These are phyloP conservation scores for Orychophragmus violaceus DNA, from an alignment of 345 rosid species.

Conservation along the genomic window DNA sequence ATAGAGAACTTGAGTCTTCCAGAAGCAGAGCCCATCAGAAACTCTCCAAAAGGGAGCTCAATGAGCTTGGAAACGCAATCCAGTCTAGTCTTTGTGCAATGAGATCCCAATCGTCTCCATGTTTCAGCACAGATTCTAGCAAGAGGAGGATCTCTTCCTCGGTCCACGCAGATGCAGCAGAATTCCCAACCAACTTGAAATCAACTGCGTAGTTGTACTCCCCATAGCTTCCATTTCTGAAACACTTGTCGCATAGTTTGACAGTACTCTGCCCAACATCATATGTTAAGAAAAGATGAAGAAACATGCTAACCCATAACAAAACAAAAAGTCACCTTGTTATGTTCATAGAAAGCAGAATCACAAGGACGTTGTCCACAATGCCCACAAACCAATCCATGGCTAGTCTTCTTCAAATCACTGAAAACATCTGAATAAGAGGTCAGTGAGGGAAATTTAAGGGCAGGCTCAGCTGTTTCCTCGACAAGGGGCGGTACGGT, in stretches of 20 bases:
- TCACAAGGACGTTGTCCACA: conserved; percentile 45
- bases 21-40: conserved; percentile 41
- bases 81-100: conserved; percentile 70
- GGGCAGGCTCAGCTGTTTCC: conserved; percentile 26
- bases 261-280: conserved; percentile 38
- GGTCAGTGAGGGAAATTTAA: conserved; percentile 55
- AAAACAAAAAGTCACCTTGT: conserved; percentile 36
- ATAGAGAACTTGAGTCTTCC: conserved; percentile 33
- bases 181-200: conserved; percentile 42
- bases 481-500: conserved; percentile 31
- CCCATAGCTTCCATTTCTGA: conserved; percentile 47
- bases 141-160: conserved; percentile 79
- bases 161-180: conserved; percentile 55
- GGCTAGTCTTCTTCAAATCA: conserved; percentile 33
- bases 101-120: conserved; percentile 92
- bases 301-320: not conserved
- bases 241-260: conserved; percentile 59
- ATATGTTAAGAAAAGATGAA: not conserved
- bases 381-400: conserved; percentile 35
- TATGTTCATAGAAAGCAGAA: conserved; percentile 43
- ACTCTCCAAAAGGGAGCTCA: conserved; percentile 85
- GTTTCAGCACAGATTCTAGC: conserved; percentile 70
- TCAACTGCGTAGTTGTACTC: conserved; percentile 53
- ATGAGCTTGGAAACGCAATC: conserved; percentile 84
- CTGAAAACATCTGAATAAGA: conserved; percentile 72